Evolutionary conservation across 768 basidiomycete species (phyloP).

Genomic region (Tricholoma terreum): DNA sequence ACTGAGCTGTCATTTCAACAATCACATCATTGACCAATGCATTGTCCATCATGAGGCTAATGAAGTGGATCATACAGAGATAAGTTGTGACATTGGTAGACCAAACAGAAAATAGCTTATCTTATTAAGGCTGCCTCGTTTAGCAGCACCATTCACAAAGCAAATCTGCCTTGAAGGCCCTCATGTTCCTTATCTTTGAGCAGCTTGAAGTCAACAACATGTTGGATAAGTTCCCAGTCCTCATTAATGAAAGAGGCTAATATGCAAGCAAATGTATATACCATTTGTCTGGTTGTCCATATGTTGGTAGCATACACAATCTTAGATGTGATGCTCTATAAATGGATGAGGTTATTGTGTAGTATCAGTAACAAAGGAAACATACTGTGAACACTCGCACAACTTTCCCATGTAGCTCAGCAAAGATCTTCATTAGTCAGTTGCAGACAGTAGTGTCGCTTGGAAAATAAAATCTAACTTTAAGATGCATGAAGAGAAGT

Average conservation of each 20-base stretch:
- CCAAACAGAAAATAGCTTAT: constrained; percentile 21
- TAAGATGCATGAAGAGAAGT: constrained; percentile 19
- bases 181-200: constrained; percentile 32
- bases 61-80: constrained; percentile 1
- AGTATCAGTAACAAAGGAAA: too few species aligned
- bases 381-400: not conserved
- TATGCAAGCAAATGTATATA: not conserved
- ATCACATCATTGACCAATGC: constrained; percentile 33
- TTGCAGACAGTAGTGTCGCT: constrained; percentile 22
- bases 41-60: constrained; percentile 27
- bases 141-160: constrained; percentile 23
- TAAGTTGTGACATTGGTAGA: too few species aligned
- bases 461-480: constrained; percentile 15
- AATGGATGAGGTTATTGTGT: too few species aligned
- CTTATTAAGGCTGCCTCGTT: constrained; percentile 28
- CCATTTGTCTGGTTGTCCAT: not conserved
- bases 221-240: constrained; percentile 32
- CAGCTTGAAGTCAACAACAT: constrained; percentile 29
- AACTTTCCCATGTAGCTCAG: not conserved
- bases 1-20: constrained; percentile 14
- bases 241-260: constrained; percentile 20
- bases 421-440: constrained; percentile 2
- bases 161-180: constrained; percentile 29
- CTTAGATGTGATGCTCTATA: not conserved
- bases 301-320: not conserved